Evolutionary conservation across 805 yeast species (phyloP).

Genomic region (Limtongia smithiae): DNA sequence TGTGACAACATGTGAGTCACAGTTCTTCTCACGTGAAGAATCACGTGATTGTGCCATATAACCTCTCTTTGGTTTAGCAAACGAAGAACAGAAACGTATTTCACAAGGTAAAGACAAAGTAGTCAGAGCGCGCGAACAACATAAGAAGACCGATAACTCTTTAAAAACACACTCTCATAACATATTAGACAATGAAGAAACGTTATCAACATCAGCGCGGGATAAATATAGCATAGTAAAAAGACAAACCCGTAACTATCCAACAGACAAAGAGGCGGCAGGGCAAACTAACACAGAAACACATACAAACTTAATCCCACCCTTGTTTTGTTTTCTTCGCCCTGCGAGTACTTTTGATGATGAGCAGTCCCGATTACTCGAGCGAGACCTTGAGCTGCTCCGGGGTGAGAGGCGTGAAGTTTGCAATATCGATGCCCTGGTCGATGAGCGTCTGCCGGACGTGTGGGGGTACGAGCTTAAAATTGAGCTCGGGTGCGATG

Average conservation of each 20-base stretch:
- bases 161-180: not conserved
- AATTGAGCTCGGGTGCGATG: conserved; percentile 42
- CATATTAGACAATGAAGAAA: not conserved
- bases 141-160: no score
- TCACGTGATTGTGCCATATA: no score
- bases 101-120: no score
- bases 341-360: no score
- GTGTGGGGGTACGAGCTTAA: conserved; percentile 40
- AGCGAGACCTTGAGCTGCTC: conserved; percentile 31
- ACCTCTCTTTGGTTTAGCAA: conserved; percentile 3
- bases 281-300: not conserved
- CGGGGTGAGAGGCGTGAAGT: conserved; percentile 53
- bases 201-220: not conserved
- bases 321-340: not conserved
- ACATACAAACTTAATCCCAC: not conserved
- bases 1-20: no score
- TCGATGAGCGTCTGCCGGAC: conserved; percentile 43
- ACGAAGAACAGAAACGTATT: not conserved
- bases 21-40: no score
- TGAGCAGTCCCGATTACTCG: conserved; percentile 6
- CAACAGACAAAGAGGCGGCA: not conserved
- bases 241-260: not conserved
- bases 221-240: not conserved
- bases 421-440: conserved; percentile 47
- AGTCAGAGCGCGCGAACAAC: no score